Evolutionary conservation across 305 asterid species (phyloP).

Genomic region (Plantago coronopus): DNA sequence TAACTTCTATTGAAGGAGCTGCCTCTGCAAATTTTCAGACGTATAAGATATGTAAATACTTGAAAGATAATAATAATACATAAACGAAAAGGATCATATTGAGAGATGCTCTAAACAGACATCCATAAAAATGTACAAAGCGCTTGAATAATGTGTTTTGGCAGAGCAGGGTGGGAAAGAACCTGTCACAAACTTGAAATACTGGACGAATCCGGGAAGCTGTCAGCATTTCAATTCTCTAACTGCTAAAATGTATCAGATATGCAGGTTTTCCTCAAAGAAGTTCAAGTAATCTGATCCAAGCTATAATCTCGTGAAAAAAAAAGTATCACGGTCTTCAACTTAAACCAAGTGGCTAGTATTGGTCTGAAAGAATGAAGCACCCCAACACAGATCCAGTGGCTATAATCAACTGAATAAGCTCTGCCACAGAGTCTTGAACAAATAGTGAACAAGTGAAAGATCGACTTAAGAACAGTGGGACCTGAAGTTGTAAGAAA

Average conservation of each 20-base stretch:
- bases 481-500: slow-evolving; percentile 17
- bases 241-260: slow-evolving; percentile 1
- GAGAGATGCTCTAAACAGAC: neutral
- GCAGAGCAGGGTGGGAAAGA: slow-evolving; percentile 8
- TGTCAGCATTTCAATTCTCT: slow-evolving; percentile 48
- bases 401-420: too few species aligned
- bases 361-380: neutral
- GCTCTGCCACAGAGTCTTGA: too few species aligned
- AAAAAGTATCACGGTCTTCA: slow-evolving; percentile 6
- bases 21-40: slow-evolving; percentile 37
- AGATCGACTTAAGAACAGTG: slow-evolving; percentile 8
- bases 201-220: slow-evolving; percentile 51
- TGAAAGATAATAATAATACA: neutral
- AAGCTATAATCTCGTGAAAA: neutral
- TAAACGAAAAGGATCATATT: neutral
- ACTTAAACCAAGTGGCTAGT: slow-evolving; percentile 2
- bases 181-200: slow-evolving; percentile 50
- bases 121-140: neutral
- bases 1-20: slow-evolving; percentile 24
- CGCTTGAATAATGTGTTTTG: neutral
- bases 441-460: too few species aligned
- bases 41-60: slow-evolving; percentile 10
- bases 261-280: slow-evolving; percentile 5
- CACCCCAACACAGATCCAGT: too few species aligned
- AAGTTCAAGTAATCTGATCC: slow-evolving; percentile 19